A percentile compares a stretch with the other conserved stretches of the same genome.
phyloP scores from a whole-genome alignment of 148 eudicot species.

The Arbutus unedo region DNA sequence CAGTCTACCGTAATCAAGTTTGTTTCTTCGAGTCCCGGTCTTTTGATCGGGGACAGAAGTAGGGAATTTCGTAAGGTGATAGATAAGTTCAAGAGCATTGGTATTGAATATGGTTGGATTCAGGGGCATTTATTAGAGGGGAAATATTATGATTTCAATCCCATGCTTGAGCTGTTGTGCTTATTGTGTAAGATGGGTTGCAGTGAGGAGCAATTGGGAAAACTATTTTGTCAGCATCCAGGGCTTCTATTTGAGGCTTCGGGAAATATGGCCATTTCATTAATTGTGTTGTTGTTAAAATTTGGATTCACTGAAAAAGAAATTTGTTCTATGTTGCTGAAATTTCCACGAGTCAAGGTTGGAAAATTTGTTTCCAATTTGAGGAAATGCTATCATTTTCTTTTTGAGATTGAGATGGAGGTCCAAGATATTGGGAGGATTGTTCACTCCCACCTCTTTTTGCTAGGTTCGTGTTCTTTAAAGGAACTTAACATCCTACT shows the following conservation, averaged over 20 bases:
- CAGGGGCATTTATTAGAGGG: conserved; percentile 35
- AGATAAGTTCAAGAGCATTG: conserved; percentile 33
- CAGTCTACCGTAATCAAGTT: conserved; percentile 36
- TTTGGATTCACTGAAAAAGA: conserved; percentile 49
- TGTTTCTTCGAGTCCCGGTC: conserved; percentile 48
- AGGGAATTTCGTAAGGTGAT: conserved; percentile 30
- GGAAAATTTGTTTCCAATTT: conserved; percentile 46
- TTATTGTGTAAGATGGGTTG: conserved; percentile 38
- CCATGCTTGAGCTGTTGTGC: conserved; percentile 40
- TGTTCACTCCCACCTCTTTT: conserved; percentile 38
- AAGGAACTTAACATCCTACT: conserved; percentile 45
- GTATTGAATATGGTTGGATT: conserved; percentile 51
- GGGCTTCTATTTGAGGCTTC: conserved; percentile 53
- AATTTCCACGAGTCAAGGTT: conserved; percentile 40
- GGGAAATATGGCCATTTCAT: conserved; percentile 36
- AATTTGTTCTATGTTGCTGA: conserved; percentile 35
- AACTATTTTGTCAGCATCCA: conserved; percentile 36
- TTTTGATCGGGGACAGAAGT: conserved; percentile 38
- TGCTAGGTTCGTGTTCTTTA: conserved; percentile 58
- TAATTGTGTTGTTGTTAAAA: conserved; percentile 54
- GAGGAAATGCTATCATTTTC: conserved; percentile 41
- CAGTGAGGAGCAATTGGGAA: conserved; percentile 34
- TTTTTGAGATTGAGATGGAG: conserved; percentile 54
- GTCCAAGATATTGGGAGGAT: conserved; percentile 39
- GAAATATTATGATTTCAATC: conserved; percentile 52